Conservation (phyloP, 2,329 filamentous ascomycete species). For the Furcasterigmium furcatum region DNA sequence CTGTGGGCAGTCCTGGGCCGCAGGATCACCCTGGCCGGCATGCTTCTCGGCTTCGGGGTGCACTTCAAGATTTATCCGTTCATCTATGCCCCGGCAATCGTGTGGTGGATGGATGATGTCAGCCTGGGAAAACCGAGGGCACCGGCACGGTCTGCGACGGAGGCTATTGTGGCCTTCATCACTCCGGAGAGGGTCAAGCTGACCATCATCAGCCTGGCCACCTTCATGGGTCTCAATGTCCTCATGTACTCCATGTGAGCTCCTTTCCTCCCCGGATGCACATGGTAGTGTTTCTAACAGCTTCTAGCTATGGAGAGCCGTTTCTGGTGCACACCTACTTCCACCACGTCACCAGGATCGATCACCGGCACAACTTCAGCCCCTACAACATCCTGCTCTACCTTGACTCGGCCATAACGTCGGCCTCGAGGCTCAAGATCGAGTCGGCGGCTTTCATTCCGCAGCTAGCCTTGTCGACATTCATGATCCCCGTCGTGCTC, state of each 20-base stretch:
- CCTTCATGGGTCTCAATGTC: constrained; percentile 71
- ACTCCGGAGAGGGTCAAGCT: constrained; percentile 55
- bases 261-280: neutral
- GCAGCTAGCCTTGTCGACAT: constrained; percentile 75
- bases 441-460: constrained; percentile 87
- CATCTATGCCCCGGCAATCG: constrained; percentile 80
- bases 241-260: constrained; percentile 74
- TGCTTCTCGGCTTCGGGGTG: constrained; percentile 77
- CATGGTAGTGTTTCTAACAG: too few species aligned
- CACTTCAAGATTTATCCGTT: constrained; percentile 99
- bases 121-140: constrained; percentile 24
- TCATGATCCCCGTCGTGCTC: constrained; percentile 71
- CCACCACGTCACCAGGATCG: constrained; percentile 88
- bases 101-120: constrained; percentile 74
- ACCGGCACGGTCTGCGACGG: neutral
- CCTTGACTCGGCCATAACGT: constrained; percentile 65
- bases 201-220: constrained; percentile 61
- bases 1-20: constrained; percentile 75
- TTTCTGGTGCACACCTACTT: constrained; percentile 90
- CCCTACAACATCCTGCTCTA: constrained; percentile 93
- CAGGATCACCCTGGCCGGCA: constrained; percentile 62
- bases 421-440: constrained; percentile 40
- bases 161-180: constrained; percentile 34
- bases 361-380: constrained; percentile 98
- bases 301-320: constrained; percentile 66